Percentiles rank a stretch among this genome's conserved stretches.
These are phyloP conservation scores for Fraxinus dipetala DNA, from an alignment of 305 asterid genomes.

Conservation along the genomic window DNA sequence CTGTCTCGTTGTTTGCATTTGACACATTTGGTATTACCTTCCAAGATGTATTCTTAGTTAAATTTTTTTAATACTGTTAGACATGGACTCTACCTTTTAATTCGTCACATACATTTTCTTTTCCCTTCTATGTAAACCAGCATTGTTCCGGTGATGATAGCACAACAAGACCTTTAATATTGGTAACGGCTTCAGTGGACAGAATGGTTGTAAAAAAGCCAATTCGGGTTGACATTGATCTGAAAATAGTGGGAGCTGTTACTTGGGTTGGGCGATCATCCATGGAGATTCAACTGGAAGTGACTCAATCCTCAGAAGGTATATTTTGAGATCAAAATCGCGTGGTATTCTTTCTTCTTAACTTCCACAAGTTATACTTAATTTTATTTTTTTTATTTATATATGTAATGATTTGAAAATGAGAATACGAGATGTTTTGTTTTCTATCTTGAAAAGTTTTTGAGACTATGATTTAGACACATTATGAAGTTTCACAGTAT, in stretches of 20 bases:
- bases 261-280: constrained; percentile 96
- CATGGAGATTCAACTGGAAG: constrained; percentile 87
- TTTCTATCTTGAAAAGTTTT: background rate
- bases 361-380: background rate
- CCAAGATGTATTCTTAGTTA: background rate
- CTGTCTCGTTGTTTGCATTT: background rate
- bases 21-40: background rate
- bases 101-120: background rate
- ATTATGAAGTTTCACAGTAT: background rate
- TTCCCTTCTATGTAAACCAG: constrained; percentile 35
- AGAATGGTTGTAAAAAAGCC: constrained; percentile 77
- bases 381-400: background rate
- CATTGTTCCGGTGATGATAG: constrained; percentile 68
- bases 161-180: constrained; percentile 66
- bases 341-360: background rate
- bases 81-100: constrained; percentile 1
- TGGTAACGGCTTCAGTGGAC: constrained; percentile 94
- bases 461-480: background rate
- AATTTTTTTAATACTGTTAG: background rate
- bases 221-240: constrained; percentile 59
- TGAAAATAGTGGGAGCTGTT: constrained; percentile 72
- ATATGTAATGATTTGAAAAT: constrained; percentile 3
- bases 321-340: background rate
- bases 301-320: constrained; percentile 66
- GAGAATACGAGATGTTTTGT: background rate